phyloP scores from a whole-genome alignment of 208 protist genomes.

The Crithidia acanthocephali region DNA sequence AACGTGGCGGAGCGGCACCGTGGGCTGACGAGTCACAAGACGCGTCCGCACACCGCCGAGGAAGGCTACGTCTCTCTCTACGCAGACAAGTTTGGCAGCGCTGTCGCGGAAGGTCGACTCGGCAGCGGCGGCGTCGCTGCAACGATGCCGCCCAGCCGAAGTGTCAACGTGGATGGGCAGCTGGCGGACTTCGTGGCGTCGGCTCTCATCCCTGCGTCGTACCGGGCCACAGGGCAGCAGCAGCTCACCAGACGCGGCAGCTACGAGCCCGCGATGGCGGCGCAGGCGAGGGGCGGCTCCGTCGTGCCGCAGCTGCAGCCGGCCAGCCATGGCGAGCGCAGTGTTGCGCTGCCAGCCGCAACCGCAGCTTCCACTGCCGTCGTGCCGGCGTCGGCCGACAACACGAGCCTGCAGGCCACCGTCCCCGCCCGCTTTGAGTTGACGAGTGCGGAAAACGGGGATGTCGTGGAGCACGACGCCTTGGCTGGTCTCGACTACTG shows the following conservation, averaged over 20 bases:
- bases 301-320: background rate
- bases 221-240: conserved; percentile 2
- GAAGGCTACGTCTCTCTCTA: conserved; percentile 14
- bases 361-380: background rate
- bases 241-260: background rate
- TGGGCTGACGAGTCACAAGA: conserved; percentile 1
- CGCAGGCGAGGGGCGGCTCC: background rate
- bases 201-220: conserved; percentile 13
- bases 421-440: conserved; percentile 40
- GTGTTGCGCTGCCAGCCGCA: background rate
- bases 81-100: background rate
- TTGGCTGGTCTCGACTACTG: conserved; percentile 37
- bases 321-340: background rate
- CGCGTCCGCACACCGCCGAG: background rate
- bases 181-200: conserved; percentile 22
- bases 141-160: background rate
- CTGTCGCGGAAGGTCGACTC: background rate
- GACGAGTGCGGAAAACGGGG: conserved; percentile 48
- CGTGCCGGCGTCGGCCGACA: background rate
- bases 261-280: background rate
- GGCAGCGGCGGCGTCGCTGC: background rate
- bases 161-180: conserved; percentile 6
- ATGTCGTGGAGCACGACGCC: conserved; percentile 46
- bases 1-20: background rate
- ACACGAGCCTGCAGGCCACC: background rate